phyloP scores from a whole-genome alignment of 2,329 filamentous ascomycete species.

The Exophiala phaeomuriformis region DNA sequence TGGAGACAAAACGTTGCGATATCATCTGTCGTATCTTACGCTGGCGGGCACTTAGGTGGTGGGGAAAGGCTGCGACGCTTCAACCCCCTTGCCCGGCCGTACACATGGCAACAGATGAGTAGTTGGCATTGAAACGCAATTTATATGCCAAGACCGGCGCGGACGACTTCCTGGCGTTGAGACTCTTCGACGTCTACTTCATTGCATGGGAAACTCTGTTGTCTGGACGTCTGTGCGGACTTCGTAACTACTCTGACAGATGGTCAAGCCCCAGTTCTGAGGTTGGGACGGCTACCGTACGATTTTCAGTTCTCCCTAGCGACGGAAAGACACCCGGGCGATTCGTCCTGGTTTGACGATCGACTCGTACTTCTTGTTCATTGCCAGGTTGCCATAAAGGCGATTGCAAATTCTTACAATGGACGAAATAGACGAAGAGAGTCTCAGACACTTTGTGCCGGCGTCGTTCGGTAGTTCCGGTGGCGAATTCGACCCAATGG shows the following conservation, averaged over 20 bases:
- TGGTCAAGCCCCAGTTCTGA: too few species aligned
- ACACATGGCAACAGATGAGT: neutral
- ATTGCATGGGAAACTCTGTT: too few species aligned
- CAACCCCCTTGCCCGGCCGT: neutral
- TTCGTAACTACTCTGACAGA: too few species aligned
- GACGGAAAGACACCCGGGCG: too few species aligned
- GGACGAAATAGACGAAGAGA: constrained; percentile 36
- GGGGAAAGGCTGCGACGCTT: too few species aligned
- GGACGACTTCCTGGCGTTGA: neutral
- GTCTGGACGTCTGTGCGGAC: too few species aligned
- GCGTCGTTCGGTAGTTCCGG: constrained; percentile 77
- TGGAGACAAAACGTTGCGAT: too few species aligned
- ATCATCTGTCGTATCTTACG: too few species aligned
- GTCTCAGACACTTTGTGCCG: constrained; percentile 59
- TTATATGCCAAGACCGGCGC: neutral
- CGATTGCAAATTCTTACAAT: neutral
- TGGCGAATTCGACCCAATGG: constrained; percentile 63
- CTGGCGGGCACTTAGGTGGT: too few species aligned
- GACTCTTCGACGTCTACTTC: neutral
- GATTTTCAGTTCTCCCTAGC: too few species aligned
- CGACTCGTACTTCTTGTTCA: constrained; percentile 1
- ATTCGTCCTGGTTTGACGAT: neutral
- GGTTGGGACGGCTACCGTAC: too few species aligned
- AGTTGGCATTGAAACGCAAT: neutral
- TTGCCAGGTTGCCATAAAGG: neutral